Conservation (phyloP, 257 asterid genomes). For the Prunella vulgaris region DNA sequence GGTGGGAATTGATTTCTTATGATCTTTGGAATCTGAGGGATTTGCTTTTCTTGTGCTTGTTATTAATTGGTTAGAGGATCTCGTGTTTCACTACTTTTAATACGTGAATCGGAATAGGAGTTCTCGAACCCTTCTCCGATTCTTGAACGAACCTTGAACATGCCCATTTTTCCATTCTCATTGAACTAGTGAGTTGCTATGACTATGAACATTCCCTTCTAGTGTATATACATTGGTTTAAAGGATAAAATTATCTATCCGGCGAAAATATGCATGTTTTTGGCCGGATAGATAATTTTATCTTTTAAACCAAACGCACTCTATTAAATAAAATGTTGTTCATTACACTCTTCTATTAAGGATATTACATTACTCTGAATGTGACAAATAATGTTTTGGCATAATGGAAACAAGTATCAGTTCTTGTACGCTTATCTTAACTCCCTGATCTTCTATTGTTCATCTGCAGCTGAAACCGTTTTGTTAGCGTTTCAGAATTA, state of each 20-base stretch:
- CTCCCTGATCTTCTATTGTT: constrained; percentile 24
- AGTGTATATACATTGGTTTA: too few relatives aligned
- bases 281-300: too few relatives aligned
- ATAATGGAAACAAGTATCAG: too few relatives aligned
- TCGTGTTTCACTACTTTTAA: background rate
- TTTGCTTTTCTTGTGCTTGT: background rate
- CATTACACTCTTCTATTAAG: too few relatives aligned
- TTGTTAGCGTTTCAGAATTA: constrained; percentile 95
- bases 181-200: background rate
- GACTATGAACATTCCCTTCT: background rate
- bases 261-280: too few relatives aligned
- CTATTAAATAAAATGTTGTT: too few relatives aligned
- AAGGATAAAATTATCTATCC: too few relatives aligned
- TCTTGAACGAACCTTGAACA: background rate
- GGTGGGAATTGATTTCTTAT: constrained; percentile 28
- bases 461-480: constrained; percentile 89
- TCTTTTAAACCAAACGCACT: too few relatives aligned
- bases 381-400: too few relatives aligned
- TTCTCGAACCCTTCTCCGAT: background rate
- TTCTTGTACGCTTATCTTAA: background rate
- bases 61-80: background rate
- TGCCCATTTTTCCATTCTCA: background rate
- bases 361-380: too few relatives aligned
- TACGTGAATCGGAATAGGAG: background rate
- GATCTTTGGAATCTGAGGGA: constrained; percentile 4